Base-by-base conservation (phyloP, 805 yeast species). In the Nakazawaea sp. region DNA sequence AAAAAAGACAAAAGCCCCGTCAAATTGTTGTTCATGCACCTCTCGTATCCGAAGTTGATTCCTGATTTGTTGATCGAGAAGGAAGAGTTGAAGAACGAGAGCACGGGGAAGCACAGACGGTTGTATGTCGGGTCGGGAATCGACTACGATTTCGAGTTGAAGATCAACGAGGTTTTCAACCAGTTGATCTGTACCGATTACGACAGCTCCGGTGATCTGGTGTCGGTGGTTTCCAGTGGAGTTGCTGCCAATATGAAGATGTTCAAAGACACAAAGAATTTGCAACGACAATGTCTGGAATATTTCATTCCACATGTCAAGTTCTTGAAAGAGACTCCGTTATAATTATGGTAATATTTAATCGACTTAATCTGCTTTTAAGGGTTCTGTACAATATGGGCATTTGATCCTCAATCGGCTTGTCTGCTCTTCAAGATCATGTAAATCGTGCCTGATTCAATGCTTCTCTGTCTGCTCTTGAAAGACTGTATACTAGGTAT, bases 41-140 rank as follows among this genome's bases (percentile, higher is more conserved):
- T 76, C 43, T 72, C 79, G 13, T 75, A 77, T 49, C 84, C 84
- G 12, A 77, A 71, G 44, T 57, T 63, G 18, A 51, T 51, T 25
- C 66, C 69, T 17, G 53, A 51, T 27, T 47, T 51, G 1, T 36
- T 55, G 18, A 33, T 54, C 18, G 27, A 49, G 16, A 53, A 54
- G 27, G n/a, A 48, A 5, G 59, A 55, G 36, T 53, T 33, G 33
- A 33, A 27, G 19, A 34, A 31, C 40, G 47, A 42, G 30, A 60
- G 55, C 17, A 29, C 44, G 13, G 51, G 40, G 10, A 37, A 44
- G 11, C 66, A 64, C 36, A 41, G 56, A 7, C 49, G 61, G 40
- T 45, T 64, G 51, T 66, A 66, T 43, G 36, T 40, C 2, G 45
- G 53, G 5, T 10, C 46, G 1, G 51, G 58, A 2, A 12, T 57